Evolutionary conservation across 345 rosid genomes (phyloP).

Genomic region (Boechera divaricarpa): DNA sequence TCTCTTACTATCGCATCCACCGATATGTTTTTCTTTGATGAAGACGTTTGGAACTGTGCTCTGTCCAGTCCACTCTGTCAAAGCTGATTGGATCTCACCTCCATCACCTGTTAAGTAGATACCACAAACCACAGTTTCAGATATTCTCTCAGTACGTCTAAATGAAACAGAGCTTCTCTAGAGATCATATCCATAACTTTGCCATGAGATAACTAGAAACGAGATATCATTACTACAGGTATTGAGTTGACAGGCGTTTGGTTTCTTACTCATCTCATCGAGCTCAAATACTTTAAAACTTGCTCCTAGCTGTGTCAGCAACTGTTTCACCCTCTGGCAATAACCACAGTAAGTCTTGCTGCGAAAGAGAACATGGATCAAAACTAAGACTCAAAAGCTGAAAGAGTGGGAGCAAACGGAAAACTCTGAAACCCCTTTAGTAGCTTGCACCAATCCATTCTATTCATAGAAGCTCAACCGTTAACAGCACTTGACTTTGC

Average conservation of each 20-base stretch:
- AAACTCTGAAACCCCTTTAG: no score
- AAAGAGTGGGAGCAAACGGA: neutral
- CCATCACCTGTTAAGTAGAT: conserved; percentile 35
- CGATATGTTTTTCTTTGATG: conserved; percentile 69
- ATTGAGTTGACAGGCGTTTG: neutral
- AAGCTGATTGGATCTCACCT: conserved; percentile 54
- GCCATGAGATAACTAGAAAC: no score
- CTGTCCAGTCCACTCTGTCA: conserved; percentile 67
- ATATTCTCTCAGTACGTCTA: no score
- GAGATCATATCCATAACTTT: no score
- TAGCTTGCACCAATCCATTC: no score
- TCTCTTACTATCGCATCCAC: conserved; percentile 70
- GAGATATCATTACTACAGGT: neutral
- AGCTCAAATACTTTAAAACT: conserved; percentile 42
- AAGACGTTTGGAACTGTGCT: conserved; percentile 70
- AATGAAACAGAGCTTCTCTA: no score
- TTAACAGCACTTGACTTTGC: no score
- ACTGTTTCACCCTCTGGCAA: conserved; percentile 48
- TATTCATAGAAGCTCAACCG: neutral
- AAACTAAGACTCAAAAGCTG: neutral
- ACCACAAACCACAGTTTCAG: no score
- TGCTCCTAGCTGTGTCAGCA: conserved; percentile 41
- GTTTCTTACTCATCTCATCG: conserved; percentile 41
- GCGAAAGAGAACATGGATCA: conserved; percentile 34
- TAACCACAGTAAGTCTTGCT: conserved; percentile 75